A percentile compares a stretch with the other conserved stretches of the same genome.
phyloP scores from a whole-genome alignment of 2,329 filamentous ascomycete genomes.

The Alternaria brassicicola region DNA sequence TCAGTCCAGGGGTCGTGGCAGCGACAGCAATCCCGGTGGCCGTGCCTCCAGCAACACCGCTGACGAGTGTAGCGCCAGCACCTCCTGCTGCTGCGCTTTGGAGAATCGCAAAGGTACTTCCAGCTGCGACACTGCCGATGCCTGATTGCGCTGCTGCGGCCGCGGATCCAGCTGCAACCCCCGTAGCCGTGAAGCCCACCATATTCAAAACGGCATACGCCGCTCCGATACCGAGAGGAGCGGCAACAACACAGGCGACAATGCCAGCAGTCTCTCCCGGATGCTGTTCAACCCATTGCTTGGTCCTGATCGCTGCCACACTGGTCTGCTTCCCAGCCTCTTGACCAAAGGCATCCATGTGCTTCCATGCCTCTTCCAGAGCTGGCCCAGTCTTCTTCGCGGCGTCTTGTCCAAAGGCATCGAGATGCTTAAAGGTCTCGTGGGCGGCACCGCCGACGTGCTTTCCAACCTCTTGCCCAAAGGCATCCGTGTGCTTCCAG shows the following conservation, averaged over 20 bases:
- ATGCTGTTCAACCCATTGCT: conserved; percentile 19
- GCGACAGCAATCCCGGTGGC: conserved; percentile 8
- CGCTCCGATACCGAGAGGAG: conserved; percentile 10
- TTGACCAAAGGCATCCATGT: conserved; percentile 5
- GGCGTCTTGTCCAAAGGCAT: conserved; percentile 9
- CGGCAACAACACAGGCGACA: conserved; percentile 7
- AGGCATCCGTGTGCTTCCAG: conserved; percentile 6
- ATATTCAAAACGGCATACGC: conserved; percentile 1
- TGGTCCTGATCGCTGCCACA: neutral
- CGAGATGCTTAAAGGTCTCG: neutral
- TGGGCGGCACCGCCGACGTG: neutral
- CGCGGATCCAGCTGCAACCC: conserved; percentile 17
- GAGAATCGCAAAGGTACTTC: conserved; percentile 22
- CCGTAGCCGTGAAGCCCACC: conserved; percentile 19
- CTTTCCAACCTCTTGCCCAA: conserved; percentile 7
- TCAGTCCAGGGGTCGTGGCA: conserved; percentile 6
- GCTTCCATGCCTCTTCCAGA: conserved; percentile 13
- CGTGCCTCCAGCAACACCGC: conserved; percentile 14
- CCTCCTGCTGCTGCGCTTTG: conserved; percentile 31
- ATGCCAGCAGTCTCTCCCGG: conserved; percentile 16
- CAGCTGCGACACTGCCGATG: conserved; percentile 21
- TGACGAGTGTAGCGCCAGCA: conserved; percentile 13
- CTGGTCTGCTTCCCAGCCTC: conserved; percentile 6
- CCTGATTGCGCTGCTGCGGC: conserved; percentile 21
- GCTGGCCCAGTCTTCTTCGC: conserved; percentile 2